Evolutionary conservation across 495 filamentous ascomycete genomes (phyloP).

Genomic region (Friedmanniomyces endolithicus): DNA sequence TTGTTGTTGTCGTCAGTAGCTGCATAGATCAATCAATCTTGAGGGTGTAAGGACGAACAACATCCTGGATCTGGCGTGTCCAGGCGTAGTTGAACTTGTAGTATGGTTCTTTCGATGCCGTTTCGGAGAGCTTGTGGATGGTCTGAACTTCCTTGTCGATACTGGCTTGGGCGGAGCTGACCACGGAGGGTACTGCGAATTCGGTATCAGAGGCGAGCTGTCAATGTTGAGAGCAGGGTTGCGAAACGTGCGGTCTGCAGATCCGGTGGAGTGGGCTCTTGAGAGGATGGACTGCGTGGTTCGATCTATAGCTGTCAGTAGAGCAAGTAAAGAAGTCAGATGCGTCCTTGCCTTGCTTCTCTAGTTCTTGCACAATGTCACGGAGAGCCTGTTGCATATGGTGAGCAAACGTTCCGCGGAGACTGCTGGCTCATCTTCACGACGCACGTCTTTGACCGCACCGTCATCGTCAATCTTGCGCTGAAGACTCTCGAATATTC

Average conservation of each 20-base stretch:
- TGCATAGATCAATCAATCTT: background rate
- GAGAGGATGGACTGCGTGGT: slow-evolving; percentile 69
- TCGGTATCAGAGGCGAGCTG: background rate
- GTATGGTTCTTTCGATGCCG: slow-evolving; percentile 76
- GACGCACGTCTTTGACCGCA: slow-evolving; percentile 56
- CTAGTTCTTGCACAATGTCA: slow-evolving; percentile 65
- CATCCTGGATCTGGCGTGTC: slow-evolving; percentile 73
- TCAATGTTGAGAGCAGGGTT: background rate
- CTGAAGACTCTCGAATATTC: slow-evolving; percentile 79
- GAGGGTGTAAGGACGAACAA: slow-evolving; percentile 33
- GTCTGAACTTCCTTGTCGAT: slow-evolving; percentile 46
- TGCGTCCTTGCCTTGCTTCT: slow-evolving; percentile 46
- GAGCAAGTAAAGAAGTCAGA: too few relatives aligned
- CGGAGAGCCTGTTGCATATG: slow-evolving; percentile 47
- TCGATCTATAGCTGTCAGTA: slow-evolving; percentile 33
- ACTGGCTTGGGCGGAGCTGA: slow-evolving; percentile 40
- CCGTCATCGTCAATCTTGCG: slow-evolving; percentile 80
- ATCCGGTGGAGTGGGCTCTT: slow-evolving; percentile 76
- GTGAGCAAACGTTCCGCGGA: background rate
- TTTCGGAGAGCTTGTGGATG: slow-evolving; percentile 48
- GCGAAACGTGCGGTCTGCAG: slow-evolving; percentile 52
- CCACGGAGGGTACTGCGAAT: slow-evolving; percentile 33
- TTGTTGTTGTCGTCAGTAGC: slow-evolving; percentile 23
- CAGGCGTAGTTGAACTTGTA: slow-evolving; percentile 90
- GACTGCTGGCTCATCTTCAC: background rate